These are phyloP conservation scores for Darksidea phi DNA, from an alignment of 495 filamentous ascomycete genomes.

Conservation along the genomic window DNA sequence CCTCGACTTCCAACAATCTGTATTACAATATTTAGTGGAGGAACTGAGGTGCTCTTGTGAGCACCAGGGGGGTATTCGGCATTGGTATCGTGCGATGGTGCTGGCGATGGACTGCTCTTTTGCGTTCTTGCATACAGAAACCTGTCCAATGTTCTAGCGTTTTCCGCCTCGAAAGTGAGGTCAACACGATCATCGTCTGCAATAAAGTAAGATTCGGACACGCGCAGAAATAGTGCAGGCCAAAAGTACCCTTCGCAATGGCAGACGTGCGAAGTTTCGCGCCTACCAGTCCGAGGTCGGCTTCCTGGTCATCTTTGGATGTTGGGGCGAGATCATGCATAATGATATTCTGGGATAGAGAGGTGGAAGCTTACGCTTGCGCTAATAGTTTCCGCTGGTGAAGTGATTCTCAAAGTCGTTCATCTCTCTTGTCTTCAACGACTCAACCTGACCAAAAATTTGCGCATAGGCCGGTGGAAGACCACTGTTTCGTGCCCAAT, in stretches of 20 bases:
- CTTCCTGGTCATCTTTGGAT: background rate
- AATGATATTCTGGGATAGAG: background rate
- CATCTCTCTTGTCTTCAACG: background rate
- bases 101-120: background rate
- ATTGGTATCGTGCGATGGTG: background rate
- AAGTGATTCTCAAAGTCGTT: background rate
- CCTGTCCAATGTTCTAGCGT: background rate
- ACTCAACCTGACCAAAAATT: background rate
- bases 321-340: background rate
- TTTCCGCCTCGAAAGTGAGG: background rate
- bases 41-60: background rate
- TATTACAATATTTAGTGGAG: conserved; percentile 67
- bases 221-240: background rate
- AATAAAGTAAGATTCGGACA: background rate
- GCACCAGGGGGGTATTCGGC: background rate
- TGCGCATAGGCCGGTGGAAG: background rate
- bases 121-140: background rate
- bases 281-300: background rate
- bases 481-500: background rate
- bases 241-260: background rate
- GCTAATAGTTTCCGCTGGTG: background rate
- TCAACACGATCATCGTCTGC: background rate
- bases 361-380: background rate
- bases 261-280: background rate
- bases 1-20: conserved; percentile 73